Evolutionary conservation across 495 filamentous ascomycete genomes (phyloP), one percentile per base, ranked within the genome.

Genomic region (Chaetomium fimeti): DNA sequence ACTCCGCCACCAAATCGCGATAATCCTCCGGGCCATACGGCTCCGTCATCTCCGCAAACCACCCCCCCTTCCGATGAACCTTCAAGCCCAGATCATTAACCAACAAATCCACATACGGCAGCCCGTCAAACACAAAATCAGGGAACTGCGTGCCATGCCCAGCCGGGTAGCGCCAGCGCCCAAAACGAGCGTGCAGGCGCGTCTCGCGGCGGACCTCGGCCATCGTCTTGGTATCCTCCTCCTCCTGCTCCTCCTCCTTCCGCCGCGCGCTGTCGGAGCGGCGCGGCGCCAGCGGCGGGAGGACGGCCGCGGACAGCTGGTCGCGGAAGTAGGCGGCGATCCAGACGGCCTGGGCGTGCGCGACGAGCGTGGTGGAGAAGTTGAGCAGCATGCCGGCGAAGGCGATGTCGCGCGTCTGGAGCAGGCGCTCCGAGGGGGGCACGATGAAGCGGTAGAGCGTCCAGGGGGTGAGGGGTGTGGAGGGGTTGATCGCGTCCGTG

Each of bases 91-190:
- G 62, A 69, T 93, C 90, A 1, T 75, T 69, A 59, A 91, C 69
- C 74, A 93, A 66, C 66, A 91, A 65, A 74, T 93, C 91, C 4
- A 92, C 71, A 69, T 93, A 95, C n/a, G 91, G 87, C 49, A 92
- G 66, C 2, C 81, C 83, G 72, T 94, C 90, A 69, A 91, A 92
- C 55, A 89, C 86, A 62, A 91, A 85, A 68, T 91, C 89, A 0
- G 88, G 87, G 63, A 84, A 85, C 62, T 83, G 80, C 24, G 74
- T 74, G 0, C 88, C 89, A 60, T 83, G 85, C 2, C 89, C 89
- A 3, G 78, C 81, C 0, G 87, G 87, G 66, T 87, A 89, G 11
- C 90, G 77, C 84, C 86, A 89, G 64, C 82, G 82, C 0, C 89
- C 86, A 68, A 88, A 92, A 13, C 89, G 84, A 22, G 82, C 83